These are phyloP conservation scores for Phytophthora foliorum DNA, from an alignment of 352 stramenopile genomes.

Conservation along the genomic window DNA sequence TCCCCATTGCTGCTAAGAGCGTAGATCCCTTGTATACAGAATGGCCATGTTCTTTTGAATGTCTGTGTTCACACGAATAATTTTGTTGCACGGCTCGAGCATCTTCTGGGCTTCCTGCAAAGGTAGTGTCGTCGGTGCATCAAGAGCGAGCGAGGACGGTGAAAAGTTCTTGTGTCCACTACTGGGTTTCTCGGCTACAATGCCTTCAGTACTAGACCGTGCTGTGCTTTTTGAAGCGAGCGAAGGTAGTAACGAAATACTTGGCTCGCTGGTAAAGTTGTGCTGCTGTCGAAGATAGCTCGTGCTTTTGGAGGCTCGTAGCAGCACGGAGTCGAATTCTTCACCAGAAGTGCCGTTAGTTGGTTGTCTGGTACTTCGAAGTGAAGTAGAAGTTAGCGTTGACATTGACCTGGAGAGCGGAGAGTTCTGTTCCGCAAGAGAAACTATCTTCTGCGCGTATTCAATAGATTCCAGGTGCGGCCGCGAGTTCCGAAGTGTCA, in stretches of 20 bases:
- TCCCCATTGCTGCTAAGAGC: constrained; percentile 59
- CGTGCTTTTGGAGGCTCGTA: constrained; percentile 44
- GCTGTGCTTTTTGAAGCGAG: constrained; percentile 20
- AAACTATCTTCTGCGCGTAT: constrained; percentile 26
- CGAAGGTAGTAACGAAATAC: constrained; percentile 32
- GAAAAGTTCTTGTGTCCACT: constrained; percentile 27
- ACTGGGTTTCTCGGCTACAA: constrained; percentile 16
- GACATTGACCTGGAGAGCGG: constrained; percentile 21
- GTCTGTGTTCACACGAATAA: constrained; percentile 63
- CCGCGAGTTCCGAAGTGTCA: constrained; percentile 67
- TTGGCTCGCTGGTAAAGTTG: constrained; percentile 38
- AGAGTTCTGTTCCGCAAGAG: constrained; percentile 18
- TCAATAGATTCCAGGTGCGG: constrained; percentile 51
- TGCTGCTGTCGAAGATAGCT: constrained; percentile 40
- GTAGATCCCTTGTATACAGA: constrained; percentile 69
- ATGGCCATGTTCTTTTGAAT: constrained; percentile 65
- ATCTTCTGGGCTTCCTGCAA: constrained; percentile 46
- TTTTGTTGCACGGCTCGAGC: constrained; percentile 76
- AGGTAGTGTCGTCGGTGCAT: constrained; percentile 28
- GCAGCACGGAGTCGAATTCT: constrained; percentile 41
- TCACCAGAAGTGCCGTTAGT: background rate
- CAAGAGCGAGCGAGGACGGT: constrained; percentile 33
- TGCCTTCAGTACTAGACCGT: background rate
- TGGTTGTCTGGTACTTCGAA: background rate
- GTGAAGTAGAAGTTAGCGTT: constrained; percentile 11